phyloP scores from a whole-genome alignment of 192 early-diverging fungal species.

The Podila minutissima region DNA sequence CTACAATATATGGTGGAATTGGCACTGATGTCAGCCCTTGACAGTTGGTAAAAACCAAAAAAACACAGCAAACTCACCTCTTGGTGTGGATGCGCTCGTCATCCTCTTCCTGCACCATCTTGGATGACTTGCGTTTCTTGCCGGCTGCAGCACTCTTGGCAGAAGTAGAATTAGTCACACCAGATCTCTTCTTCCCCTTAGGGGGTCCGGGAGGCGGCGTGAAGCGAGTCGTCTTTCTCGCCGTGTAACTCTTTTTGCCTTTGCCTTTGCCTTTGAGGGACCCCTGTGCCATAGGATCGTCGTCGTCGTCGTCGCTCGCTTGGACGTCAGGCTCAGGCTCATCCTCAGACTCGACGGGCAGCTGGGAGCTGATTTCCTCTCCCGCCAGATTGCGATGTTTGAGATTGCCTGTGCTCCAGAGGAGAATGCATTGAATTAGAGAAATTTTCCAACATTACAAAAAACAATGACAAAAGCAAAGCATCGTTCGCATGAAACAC shows the following conservation, averaged over 20 bases:
- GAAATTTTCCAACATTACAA: not conserved
- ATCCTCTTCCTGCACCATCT: constrained; percentile 5
- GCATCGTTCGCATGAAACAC: not conserved
- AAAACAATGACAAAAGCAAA: constrained; percentile 15
- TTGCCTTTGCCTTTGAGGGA: not conserved
- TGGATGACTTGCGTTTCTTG: not conserved
- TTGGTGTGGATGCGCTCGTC: constrained; percentile 28
- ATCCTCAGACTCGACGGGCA: constrained; percentile 25
- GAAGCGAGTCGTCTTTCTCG: not conserved
- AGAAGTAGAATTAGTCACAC: not conserved
- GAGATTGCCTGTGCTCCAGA: constrained; percentile 61
- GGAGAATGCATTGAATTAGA: not conserved
- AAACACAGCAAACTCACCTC: constrained; percentile 12
- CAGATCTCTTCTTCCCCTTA: not conserved
- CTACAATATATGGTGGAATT: constrained; percentile 5
- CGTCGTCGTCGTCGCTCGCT: constrained; percentile 1
- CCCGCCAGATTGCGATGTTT: constrained; percentile 80
- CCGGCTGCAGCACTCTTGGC: not conserved
- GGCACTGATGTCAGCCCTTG: not conserved
- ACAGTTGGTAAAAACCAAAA: not conserved
- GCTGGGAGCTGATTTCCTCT: constrained; percentile 69
- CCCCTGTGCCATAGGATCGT: not conserved
- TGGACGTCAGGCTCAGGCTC: constrained; percentile 13
- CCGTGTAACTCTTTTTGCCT: not conserved
- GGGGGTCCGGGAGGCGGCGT: not conserved